A percentile compares a stretch with the other conserved stretches of the same genome.
These are phyloP conservation scores for Aschersonia sp. DNA, from an alignment of 2,329 filamentous ascomycete genomes.

Conservation along the genomic window DNA sequence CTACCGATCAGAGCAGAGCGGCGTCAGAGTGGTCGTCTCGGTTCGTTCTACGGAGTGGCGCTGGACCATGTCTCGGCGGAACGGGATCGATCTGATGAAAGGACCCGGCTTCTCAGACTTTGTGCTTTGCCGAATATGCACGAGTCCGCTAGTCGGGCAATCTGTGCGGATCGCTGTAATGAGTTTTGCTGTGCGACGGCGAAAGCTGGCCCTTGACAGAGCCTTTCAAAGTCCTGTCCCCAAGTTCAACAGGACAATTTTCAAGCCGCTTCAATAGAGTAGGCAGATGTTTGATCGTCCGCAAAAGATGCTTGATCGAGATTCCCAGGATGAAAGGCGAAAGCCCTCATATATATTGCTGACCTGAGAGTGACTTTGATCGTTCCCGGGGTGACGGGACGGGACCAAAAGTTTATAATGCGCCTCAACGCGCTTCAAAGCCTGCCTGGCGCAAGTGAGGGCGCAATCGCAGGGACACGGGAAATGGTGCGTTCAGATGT, in stretches of 20 bases:
- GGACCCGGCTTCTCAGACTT: neutral
- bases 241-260: too few relatives aligned
- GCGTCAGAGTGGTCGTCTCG: neutral
- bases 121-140: neutral
- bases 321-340: too few relatives aligned
- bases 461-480: neutral
- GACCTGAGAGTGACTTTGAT: too few relatives aligned
- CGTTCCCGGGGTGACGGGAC: too few relatives aligned
- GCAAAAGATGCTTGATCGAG: too few relatives aligned
- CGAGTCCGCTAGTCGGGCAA: neutral
- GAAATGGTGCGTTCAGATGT: too few relatives aligned
- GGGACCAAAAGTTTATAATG: neutral
- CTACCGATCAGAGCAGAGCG: neutral
- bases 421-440: neutral
- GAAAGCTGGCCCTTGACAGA: too few relatives aligned
- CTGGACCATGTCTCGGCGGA: neutral
- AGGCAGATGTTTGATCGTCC: too few relatives aligned
- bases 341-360: too few relatives aligned
- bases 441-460: neutral
- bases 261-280: too few relatives aligned
- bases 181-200: too few relatives aligned
- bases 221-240: too few relatives aligned
- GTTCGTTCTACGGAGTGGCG: neutral
- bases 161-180: neutral
- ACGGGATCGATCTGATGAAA: neutral